A percentile compares a stretch with the other conserved stretches of the same genome.
These are phyloP conservation scores for Melampsora occidentalis DNA, from an alignment of 1,284 basidiomycete genomes.

Conservation along the genomic window DNA sequence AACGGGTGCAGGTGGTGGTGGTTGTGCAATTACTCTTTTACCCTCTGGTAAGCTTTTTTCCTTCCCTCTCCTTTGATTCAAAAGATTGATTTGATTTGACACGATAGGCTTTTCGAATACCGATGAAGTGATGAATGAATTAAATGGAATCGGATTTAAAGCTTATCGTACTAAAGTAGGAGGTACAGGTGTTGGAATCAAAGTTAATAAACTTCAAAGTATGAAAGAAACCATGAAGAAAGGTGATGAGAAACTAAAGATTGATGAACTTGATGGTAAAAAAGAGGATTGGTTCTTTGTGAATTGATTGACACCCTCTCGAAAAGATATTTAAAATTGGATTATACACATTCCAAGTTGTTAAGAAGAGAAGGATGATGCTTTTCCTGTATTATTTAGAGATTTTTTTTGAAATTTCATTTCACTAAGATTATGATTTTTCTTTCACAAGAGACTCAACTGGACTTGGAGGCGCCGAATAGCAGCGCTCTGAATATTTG, in stretches of 20 bases:
- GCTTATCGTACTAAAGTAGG: constrained; percentile 52
- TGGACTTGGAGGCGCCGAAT: too few species aligned
- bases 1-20: constrained; percentile 97
- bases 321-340: too few species aligned
- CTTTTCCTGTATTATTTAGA: too few species aligned
- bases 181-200: constrained; percentile 48
- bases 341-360: too few species aligned
- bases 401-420: too few species aligned
- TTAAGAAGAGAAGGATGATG: too few species aligned
- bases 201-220: constrained; percentile 45
- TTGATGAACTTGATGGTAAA: too few species aligned
- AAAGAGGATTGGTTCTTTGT: too few species aligned
- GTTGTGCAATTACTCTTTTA: constrained; percentile 91
- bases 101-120: constrained; percentile 6
- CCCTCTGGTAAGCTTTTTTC: constrained; percentile 66
- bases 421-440: too few species aligned
- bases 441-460: too few species aligned
- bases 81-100: neutral
- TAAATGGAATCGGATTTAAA: constrained; percentile 49
- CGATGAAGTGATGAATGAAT: constrained; percentile 45
- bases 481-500: too few species aligned
- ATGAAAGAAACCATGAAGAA: constrained; percentile 17
- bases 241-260: neutral
- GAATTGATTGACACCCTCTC: too few species aligned
- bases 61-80: neutral